phyloP scores from a whole-genome alignment of 768 basidiomycete species.

The Nevesoporus exiguus region DNA sequence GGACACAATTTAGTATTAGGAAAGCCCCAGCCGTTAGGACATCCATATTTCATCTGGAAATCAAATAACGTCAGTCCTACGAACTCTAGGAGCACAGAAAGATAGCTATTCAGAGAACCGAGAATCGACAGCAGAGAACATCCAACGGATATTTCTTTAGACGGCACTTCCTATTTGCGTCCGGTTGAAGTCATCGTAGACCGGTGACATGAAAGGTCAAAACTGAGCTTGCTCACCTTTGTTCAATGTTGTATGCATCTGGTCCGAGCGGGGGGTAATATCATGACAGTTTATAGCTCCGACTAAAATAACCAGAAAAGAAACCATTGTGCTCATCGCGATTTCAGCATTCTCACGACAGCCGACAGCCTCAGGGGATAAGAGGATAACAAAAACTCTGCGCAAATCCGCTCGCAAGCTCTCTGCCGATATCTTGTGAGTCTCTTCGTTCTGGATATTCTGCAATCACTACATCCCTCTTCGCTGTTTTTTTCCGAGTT shows the following conservation, averaged over 20 bases:
- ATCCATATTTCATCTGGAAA: slow-evolving; percentile 1
- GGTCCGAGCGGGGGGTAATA: slow-evolving; percentile 2
- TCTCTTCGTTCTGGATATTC: slow-evolving; percentile 17
- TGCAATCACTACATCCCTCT: background rate
- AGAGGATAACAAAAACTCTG: slow-evolving; percentile 32
- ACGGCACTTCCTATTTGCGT: slow-evolving; percentile 38
- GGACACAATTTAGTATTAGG: no score
- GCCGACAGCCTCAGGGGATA: slow-evolving; percentile 36
- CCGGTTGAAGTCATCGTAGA: slow-evolving; percentile 32
- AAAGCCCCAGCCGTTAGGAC: background rate
- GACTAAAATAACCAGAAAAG: slow-evolving; percentile 27
- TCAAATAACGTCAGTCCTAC: slow-evolving; percentile 3
- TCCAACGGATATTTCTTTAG: slow-evolving; percentile 22
- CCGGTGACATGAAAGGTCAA: background rate
- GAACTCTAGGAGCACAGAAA: background rate
- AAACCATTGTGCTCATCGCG: slow-evolving; percentile 22
- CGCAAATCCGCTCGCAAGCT: slow-evolving; percentile 20
- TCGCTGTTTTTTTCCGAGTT: slow-evolving; percentile 12
- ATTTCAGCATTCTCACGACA: slow-evolving; percentile 37
- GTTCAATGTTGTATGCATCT: background rate
- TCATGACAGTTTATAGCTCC: slow-evolving; percentile 26
- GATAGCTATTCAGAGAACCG: slow-evolving; percentile 31
- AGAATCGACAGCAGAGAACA: slow-evolving; percentile 31
- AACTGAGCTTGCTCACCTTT: slow-evolving; percentile 17
- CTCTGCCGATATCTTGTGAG: slow-evolving; percentile 23